phyloP scores from a whole-genome alignment of 2,329 filamentous ascomycete species.

The Leptodontidium sp. region DNA sequence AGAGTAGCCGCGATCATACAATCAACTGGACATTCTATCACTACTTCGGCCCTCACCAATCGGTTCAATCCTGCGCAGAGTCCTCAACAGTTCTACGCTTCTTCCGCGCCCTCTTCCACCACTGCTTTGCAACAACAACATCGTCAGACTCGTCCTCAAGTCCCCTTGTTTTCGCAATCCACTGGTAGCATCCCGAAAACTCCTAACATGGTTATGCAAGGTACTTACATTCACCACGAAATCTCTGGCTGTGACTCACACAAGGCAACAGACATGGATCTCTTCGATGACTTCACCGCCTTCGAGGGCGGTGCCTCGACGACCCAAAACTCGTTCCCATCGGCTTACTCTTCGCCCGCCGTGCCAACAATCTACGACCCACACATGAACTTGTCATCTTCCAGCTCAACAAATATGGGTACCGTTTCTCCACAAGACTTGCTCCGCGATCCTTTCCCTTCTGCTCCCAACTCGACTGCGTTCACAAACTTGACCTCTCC shows the following conservation, averaged over 20 bases:
- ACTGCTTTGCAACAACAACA: slow-evolving; percentile 62
- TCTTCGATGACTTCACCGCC: slow-evolving; percentile 63
- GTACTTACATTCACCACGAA: slow-evolving; percentile 51
- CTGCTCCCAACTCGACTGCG: slow-evolving; percentile 81
- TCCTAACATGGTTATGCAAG: slow-evolving; percentile 63
- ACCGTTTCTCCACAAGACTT: slow-evolving; percentile 90
- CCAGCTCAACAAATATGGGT: slow-evolving; percentile 62
- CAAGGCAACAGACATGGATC: slow-evolving; percentile 58
- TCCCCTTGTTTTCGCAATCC: slow-evolving; percentile 74
- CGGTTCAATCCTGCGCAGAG: slow-evolving; percentile 64
- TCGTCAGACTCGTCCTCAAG: slow-evolving; percentile 68
- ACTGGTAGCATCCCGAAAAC: slow-evolving; percentile 57
- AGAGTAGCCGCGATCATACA: slow-evolving; percentile 67
- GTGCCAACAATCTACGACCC: slow-evolving; percentile 59
- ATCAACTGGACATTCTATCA: slow-evolving; percentile 61
- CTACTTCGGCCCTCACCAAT: slow-evolving; percentile 63
- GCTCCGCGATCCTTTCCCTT: slow-evolving; percentile 72
- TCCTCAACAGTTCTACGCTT: slow-evolving; percentile 69
- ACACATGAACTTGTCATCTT: slow-evolving; percentile 47
- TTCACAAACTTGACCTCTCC: slow-evolving; percentile 88
- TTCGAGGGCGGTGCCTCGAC: slow-evolving; percentile 54
- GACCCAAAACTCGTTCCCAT: slow-evolving; percentile 40
- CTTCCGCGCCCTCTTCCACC: slow-evolving; percentile 69
- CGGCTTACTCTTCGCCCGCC: slow-evolving; percentile 45
- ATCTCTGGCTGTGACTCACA: slow-evolving; percentile 44